A percentile compares a stretch with the other conserved stretches of the same genome.
Evolutionary conservation across 495 filamentous ascomycete species (phyloP).

Genomic region (Haplographium delicatum): DNA sequence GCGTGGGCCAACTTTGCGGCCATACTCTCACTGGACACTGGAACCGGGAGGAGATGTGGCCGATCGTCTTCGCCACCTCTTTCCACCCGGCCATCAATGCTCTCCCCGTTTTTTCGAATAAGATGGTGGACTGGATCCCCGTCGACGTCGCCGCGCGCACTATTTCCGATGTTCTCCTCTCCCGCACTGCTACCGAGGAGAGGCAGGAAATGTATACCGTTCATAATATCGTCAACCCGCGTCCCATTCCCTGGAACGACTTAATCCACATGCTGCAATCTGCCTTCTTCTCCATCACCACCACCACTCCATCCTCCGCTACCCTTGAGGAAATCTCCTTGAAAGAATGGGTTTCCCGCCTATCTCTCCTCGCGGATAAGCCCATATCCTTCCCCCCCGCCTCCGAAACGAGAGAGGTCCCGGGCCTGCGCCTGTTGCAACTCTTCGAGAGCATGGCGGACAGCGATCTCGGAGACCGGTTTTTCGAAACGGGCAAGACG

Average conservation of each 20-base stretch:
- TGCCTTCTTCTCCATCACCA: too few relatives aligned
- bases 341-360: constrained; percentile 9
- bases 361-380: constrained; percentile 1
- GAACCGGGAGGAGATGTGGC: constrained; percentile 25
- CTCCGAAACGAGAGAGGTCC: constrained; percentile 3
- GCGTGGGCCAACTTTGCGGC: constrained; percentile 29
- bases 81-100: constrained; percentile 11
- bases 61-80: constrained; percentile 25
- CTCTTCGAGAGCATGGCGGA: constrained; percentile 27
- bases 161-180: constrained; percentile 20
- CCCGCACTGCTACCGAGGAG: neutral
- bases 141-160: constrained; percentile 25
- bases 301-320: neutral
- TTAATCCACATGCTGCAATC: constrained; percentile 10
- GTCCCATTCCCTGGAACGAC: constrained; percentile 5
- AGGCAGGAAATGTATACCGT: constrained; percentile 4
- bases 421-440: constrained; percentile 15
- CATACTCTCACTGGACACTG: constrained; percentile 7
- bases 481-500: constrained; percentile 22
- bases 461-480: constrained; percentile 1
- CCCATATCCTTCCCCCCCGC: neutral
- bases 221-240: constrained; percentile 20
- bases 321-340: constrained; percentile 2
- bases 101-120: constrained; percentile 8
- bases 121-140: constrained; percentile 29